These are phyloP conservation scores for Vickermania spadyakhi DNA, from an alignment of 208 protist species.

Conservation along the genomic window DNA sequence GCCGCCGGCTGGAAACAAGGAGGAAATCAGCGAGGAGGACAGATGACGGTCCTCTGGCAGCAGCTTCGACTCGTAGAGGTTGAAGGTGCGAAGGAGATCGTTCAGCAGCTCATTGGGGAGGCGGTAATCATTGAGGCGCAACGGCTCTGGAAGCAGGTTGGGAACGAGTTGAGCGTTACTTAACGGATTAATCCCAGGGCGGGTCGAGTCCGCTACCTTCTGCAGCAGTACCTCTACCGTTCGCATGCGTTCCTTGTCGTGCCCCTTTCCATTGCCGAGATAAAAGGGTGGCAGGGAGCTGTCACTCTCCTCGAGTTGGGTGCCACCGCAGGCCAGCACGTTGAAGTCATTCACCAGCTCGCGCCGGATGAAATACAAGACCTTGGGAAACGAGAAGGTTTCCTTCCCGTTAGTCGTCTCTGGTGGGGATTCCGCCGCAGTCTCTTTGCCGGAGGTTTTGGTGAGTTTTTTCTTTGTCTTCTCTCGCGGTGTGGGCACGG, in stretches of 20 bases:
- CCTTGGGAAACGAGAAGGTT: constrained; percentile 32
- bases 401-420: background rate
- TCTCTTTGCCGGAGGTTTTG: constrained; percentile 9
- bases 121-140: constrained; percentile 58
- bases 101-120: constrained; percentile 17
- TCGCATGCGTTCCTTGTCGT: background rate
- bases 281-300: background rate
- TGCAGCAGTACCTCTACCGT: constrained; percentile 7
- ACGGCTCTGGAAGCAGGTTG: constrained; percentile 36
- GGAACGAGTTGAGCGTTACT: constrained; percentile 39
- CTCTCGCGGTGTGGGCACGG: background rate
- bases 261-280: background rate
- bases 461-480: background rate
- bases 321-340: background rate
- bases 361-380: constrained; percentile 53
- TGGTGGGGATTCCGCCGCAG: constrained; percentile 5
- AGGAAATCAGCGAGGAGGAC: background rate
- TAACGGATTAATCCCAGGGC: constrained; percentile 9
- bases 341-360: constrained; percentile 25
- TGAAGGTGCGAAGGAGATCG: constrained; percentile 27
- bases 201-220: constrained; percentile 7
- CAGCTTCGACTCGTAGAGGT: constrained; percentile 13
- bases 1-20: background rate
- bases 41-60: background rate
- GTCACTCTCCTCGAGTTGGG: background rate